Evolutionary conservation across 1,284 basidiomycete genomes (phyloP), one percentile per base, ranked within the genome.

Genomic region (Phylloboletellus chloephorus): DNA sequence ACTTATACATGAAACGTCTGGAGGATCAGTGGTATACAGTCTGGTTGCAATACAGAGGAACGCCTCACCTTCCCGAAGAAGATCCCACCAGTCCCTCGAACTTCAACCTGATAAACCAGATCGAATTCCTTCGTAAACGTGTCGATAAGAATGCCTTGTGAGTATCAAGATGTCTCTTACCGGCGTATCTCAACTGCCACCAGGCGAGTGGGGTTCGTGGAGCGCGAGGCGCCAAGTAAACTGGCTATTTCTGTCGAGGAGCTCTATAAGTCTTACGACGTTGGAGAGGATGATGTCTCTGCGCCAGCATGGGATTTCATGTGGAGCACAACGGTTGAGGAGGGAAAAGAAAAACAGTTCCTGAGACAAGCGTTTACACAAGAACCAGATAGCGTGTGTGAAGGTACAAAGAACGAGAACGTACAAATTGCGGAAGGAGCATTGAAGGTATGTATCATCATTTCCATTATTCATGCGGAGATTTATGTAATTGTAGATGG

Each of bases 61-160:
- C 79, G 0, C 65, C 71, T 10, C 66, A 69, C 25, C 70, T 96
- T 23, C 79, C 78, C 0, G 93, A 96, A 53, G 72, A 76, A 5
- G 73, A 89, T 53, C 79, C 77, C 5, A 64, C 67, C 16, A 85
- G 81, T 57, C 64, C 79, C 12, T 77, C 71, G 5, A 76, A 88
- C 30, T 93, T 96, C 54, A 78, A 90, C 59, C 64, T 95, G 9
- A 66, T 76, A 17, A 71, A 72, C 12, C 91, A 94, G 52, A 60
- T 95, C 25, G 77, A 82, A 47, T 91, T 90, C 56, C 69, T 96
- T 38, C 75, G 93, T 26, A 71, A 72, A 10, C 73, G 86, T 52
- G 71, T 96, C 31, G 88, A 95, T 62, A 95, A 94, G 66, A 81
- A 79, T 56, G 78, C 83, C 1, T 56, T 93, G 88, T 92, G 56